Percentiles rank a stretch among this genome's conserved stretches.
phyloP scores from a whole-genome alignment of 1,284 basidiomycete genomes.

The Apiotrichum gamsii region DNA sequence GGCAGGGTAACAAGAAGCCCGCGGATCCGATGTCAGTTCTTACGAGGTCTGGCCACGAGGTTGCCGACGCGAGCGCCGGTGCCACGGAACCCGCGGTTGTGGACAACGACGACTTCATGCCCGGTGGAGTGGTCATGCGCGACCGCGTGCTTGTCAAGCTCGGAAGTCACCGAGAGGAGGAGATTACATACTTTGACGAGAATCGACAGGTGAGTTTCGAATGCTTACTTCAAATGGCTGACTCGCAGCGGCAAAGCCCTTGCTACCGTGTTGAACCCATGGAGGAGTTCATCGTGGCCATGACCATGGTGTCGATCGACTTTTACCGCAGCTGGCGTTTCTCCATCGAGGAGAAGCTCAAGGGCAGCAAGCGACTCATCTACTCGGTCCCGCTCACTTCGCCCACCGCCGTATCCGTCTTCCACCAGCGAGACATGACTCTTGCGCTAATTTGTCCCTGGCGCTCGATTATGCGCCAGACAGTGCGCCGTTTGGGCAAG shows the following conservation, averaged over 20 bases:
- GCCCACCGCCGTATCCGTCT: conserved; percentile 36
- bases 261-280: conserved; percentile 34
- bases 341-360: conserved; percentile 27
- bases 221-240: background rate
- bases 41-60: conserved; percentile 30
- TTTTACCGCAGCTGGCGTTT: conserved; percentile 41
- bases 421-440: conserved; percentile 40
- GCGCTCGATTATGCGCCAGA: conserved; percentile 7
- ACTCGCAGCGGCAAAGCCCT: conserved; percentile 31
- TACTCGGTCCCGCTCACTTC: conserved; percentile 36
- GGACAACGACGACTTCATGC: conserved; percentile 17
- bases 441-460: conserved; percentile 23
- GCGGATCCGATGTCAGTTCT: conserved; percentile 37
- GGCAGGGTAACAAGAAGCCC: conserved; percentile 29
- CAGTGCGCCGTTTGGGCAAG: conserved; percentile 1
- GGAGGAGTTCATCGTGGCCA: conserved; percentile 42
- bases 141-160: conserved; percentile 45
- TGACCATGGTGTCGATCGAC: conserved; percentile 39
- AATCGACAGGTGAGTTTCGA: conserved; percentile 22
- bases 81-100: conserved; percentile 25
- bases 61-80: conserved; percentile 36
- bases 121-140: conserved; percentile 35
- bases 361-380: conserved; percentile 34
- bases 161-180: conserved; percentile 35
- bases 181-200: conserved; percentile 34